phyloP scores from a whole-genome alignment of 2,329 filamentous ascomycete species.

The Bipolaris zeicola region DNA sequence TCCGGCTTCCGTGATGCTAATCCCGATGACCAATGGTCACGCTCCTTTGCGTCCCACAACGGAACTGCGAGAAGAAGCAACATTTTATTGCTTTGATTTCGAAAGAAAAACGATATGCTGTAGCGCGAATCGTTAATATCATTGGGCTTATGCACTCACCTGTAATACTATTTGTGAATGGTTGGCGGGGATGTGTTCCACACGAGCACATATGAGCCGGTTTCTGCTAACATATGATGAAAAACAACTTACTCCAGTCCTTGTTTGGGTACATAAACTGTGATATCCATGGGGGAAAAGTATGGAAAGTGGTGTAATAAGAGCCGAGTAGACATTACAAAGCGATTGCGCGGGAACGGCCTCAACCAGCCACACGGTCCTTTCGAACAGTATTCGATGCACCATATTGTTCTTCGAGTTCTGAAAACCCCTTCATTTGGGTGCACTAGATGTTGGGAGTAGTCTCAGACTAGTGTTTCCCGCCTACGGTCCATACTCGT shows the following conservation, averaged over 20 bases:
- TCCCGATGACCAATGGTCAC: not conserved
- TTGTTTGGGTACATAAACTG: not conserved
- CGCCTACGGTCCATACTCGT: no score
- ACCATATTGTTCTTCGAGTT: no score
- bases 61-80: not conserved
- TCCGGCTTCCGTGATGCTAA: conserved; percentile 7
- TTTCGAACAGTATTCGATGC: no score
- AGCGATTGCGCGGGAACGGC: no score
- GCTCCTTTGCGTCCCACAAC: not conserved
- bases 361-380: no score
- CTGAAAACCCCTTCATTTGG: no score
- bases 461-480: no score
- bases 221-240: not conserved
- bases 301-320: no score
- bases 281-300: no score
- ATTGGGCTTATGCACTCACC: not conserved
- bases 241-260: not conserved
- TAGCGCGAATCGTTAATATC: not conserved
- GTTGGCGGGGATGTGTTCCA: not conserved
- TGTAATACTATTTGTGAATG: not conserved
- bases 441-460: no score
- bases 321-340: not conserved
- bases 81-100: not conserved
- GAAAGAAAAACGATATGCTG: not conserved
- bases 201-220: not conserved